Percentiles rank a stretch among this genome's conserved stretches.
phyloP scores from a whole-genome alignment of 805 yeast species.

The Suhomyces xylopsoci region DNA sequence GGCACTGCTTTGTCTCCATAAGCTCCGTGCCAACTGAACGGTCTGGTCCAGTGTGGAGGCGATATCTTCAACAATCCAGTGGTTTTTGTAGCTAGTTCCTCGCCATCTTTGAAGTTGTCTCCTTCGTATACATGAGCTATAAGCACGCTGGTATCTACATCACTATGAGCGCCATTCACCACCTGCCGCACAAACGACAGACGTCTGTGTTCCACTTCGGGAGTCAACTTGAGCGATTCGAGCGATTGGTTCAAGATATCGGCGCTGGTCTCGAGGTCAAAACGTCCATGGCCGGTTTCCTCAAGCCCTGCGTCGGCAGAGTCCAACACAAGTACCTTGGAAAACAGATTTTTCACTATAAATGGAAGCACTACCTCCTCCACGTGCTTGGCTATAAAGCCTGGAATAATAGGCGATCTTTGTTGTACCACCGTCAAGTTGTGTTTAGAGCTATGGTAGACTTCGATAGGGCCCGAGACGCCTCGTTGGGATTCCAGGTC shows the following conservation, averaged over 20 bases:
- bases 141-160: slow-evolving; percentile 34
- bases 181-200: slow-evolving; percentile 9
- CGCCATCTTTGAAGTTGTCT: slow-evolving; percentile 77
- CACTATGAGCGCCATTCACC: slow-evolving; percentile 7
- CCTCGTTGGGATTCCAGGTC: slow-evolving; percentile 41
- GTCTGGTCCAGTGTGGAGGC: slow-evolving; percentile 44
- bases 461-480: slow-evolving; percentile 62
- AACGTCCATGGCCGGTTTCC: slow-evolving; percentile 16
- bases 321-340: slow-evolving; percentile 55
- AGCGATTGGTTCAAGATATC: slow-evolving; percentile 31
- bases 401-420: slow-evolving; percentile 80
- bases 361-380: slow-evolving; percentile 50
- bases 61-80: slow-evolving; percentile 22
- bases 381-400: slow-evolving; percentile 50
- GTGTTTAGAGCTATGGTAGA: slow-evolving; percentile 44
- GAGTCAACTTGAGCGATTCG: slow-evolving; percentile 21
- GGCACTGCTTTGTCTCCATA: slow-evolving; percentile 76
- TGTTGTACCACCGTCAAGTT: slow-evolving; percentile 68
- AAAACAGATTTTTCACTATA: slow-evolving; percentile 38
- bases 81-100: slow-evolving; percentile 41
- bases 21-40: slow-evolving; percentile 80
- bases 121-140: slow-evolving; percentile 81
- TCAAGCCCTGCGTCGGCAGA: slow-evolving; percentile 67
- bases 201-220: neutral
- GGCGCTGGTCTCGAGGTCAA: slow-evolving; percentile 27